Conservation (phyloP, 768 basidiomycete genomes). For the Cubamyces sp. region DNA sequence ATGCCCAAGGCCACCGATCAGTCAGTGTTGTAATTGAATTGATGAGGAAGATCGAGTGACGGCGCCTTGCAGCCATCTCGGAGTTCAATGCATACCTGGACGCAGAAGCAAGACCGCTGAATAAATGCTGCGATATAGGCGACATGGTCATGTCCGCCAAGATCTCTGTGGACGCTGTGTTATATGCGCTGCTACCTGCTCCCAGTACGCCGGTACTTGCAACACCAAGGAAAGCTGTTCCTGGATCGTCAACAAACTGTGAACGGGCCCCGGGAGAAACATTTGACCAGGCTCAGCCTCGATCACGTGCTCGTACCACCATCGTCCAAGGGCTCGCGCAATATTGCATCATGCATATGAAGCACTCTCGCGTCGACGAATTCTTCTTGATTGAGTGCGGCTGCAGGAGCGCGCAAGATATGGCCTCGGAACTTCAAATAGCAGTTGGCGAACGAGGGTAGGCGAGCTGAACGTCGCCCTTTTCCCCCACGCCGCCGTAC, state of each 20-base stretch:
- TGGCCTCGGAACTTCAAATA: constrained; percentile 7
- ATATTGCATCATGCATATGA: constrained; percentile 22
- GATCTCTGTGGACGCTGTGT: too few relatives aligned
- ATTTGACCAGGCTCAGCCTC: too few relatives aligned
- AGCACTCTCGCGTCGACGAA: not conserved
- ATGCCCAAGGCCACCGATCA: not conserved
- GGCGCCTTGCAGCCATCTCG: too few relatives aligned
- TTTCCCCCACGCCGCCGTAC: not conserved
- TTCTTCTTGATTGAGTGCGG: not conserved
- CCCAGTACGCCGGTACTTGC: too few relatives aligned
- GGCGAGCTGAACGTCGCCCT: constrained; percentile 2
- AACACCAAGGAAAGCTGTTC: too few relatives aligned
- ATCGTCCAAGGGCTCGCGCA: constrained; percentile 14
- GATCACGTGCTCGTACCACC: constrained; percentile 4
- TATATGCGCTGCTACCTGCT: too few relatives aligned
- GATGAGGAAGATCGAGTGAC: too few relatives aligned
- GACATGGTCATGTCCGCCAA: too few relatives aligned
- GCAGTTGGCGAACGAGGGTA: not conserved
- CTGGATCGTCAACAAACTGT: not conserved
- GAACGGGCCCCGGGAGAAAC: not conserved
- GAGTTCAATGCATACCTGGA: too few relatives aligned
- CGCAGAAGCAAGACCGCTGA: too few relatives aligned
- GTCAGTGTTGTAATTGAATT: too few relatives aligned
- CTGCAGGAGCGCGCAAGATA: not conserved
- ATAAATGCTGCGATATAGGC: too few relatives aligned